Percentiles rank a stretch among this genome's conserved stretches.
phyloP scores from a whole-genome alignment of 2,329 filamentous ascomycete species.

The Paecilomyces formosus region DNA sequence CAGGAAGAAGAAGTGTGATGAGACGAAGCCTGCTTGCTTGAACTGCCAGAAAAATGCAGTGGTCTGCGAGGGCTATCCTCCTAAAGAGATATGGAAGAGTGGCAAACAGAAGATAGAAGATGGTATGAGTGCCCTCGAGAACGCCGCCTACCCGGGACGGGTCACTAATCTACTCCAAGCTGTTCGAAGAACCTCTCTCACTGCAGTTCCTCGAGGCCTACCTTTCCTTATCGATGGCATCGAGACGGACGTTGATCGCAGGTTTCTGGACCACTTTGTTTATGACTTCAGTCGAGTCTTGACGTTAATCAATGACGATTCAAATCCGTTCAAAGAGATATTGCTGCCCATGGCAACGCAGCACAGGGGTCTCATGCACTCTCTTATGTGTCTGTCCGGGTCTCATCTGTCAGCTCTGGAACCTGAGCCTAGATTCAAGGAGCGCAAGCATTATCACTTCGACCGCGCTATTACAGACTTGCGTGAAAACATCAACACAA shows the following conservation, averaged over 20 bases:
- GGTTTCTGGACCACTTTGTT: conserved; percentile 78
- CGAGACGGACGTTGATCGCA: conserved; percentile 69
- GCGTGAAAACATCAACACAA: conserved; percentile 31
- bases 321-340: conserved; percentile 80
- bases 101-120: conserved; percentile 70
- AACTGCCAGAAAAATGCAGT: conserved; percentile 94
- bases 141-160: not conserved
- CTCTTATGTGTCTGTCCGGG: conserved; percentile 73
- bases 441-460: conserved; percentile 50
- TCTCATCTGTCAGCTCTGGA: conserved; percentile 58
- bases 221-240: conserved; percentile 68
- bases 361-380: conserved; percentile 82
- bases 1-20: conserved; percentile 53
- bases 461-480: conserved; percentile 34
- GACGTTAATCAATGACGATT: conserved; percentile 71
- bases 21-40: conserved; percentile 41
- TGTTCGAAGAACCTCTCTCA: conserved; percentile 23
- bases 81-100: conserved; percentile 80
- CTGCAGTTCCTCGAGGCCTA: conserved; percentile 37
- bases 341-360: conserved; percentile 73
- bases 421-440: conserved; percentile 43
- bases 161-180: conserved; percentile 13
- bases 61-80: conserved; percentile 82
- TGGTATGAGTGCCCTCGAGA: conserved; percentile 26
- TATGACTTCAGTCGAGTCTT: conserved; percentile 71